phyloP scores from a whole-genome alignment of 179 eudicot species.

The Pouteria campechiana region DNA sequence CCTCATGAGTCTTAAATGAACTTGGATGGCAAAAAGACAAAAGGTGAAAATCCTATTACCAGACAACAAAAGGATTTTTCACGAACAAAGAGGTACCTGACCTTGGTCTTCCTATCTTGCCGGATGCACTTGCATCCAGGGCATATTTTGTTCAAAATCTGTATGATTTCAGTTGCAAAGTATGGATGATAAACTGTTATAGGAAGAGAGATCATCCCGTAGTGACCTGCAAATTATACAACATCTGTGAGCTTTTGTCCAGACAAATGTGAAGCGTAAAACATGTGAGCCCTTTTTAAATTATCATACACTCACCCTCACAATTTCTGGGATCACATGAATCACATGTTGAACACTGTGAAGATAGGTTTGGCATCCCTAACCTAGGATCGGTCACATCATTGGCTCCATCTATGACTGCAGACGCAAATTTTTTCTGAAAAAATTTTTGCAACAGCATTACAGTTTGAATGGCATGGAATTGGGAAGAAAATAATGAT shows the following conservation, averaged over 20 bases:
- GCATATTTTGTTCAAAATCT: conserved; percentile 70
- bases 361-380: conserved; percentile 72
- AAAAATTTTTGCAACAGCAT: conserved; percentile 5
- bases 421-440: conserved; percentile 62
- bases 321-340: conserved; percentile 47
- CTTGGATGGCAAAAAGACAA: no score
- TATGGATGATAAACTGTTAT: conserved; percentile 70
- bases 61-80: neutral
- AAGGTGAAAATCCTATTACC: no score
- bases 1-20: no score
- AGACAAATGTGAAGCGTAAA: no score
- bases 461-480: neutral
- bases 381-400: conserved; percentile 77
- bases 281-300: no score
- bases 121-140: conserved; percentile 74
- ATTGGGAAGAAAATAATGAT: neutral
- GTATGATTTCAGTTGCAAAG: conserved; percentile 62
- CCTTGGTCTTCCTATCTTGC: conserved; percentile 45
- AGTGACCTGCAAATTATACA: conserved; percentile 64
- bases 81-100: conserved; percentile 21
- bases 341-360: conserved; percentile 72
- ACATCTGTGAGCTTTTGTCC: no score
- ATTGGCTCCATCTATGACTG: conserved; percentile 39
- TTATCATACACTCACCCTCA: no score
- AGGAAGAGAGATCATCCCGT: conserved; percentile 60